Conservation (phyloP, 2,329 filamentous ascomycete species). For the Geosmithia putterillii region DNA sequence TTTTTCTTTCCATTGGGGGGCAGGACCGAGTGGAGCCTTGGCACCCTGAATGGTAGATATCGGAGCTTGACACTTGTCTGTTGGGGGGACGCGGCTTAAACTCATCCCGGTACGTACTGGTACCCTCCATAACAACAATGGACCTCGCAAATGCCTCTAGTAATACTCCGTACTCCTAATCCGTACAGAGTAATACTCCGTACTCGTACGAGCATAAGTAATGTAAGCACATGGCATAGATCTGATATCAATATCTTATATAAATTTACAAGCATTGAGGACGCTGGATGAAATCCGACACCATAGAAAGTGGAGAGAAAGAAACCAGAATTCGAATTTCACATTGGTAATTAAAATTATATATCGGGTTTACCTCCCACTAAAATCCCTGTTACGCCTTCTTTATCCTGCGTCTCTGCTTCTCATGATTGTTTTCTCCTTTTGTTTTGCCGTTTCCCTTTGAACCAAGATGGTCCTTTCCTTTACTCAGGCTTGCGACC, state of each 20-base stretch:
- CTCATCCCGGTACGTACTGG: not conserved
- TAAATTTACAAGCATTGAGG: too few relatives aligned
- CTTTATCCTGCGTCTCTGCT: not conserved
- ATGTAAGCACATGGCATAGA: too few relatives aligned
- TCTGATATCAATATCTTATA: too few relatives aligned
- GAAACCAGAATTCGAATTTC: not conserved
- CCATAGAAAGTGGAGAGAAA: not conserved
- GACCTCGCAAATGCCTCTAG: not conserved
- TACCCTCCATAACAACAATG: not conserved
- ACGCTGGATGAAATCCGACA: too few relatives aligned
- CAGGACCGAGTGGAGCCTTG: not conserved
- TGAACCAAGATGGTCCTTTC: not conserved
- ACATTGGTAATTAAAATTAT: not conserved
- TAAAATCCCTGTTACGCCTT: not conserved
- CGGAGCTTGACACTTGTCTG: not conserved
- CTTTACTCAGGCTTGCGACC: conserved; percentile 59
- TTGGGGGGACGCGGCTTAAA: not conserved
- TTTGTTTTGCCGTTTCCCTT: not conserved
- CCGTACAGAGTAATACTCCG: too few relatives aligned
- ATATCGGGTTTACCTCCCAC: not conserved
- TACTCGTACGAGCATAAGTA: too few relatives aligned
- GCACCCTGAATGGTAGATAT: not conserved
- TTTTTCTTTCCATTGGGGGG: not conserved
- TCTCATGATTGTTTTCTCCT: not conserved
- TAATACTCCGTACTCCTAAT: too few relatives aligned